Percentiles rank a stretch among this genome's conserved stretches.
phyloP scores from a whole-genome alignment of 106 monocot genomes.

The Amphibolis antarctica region DNA sequence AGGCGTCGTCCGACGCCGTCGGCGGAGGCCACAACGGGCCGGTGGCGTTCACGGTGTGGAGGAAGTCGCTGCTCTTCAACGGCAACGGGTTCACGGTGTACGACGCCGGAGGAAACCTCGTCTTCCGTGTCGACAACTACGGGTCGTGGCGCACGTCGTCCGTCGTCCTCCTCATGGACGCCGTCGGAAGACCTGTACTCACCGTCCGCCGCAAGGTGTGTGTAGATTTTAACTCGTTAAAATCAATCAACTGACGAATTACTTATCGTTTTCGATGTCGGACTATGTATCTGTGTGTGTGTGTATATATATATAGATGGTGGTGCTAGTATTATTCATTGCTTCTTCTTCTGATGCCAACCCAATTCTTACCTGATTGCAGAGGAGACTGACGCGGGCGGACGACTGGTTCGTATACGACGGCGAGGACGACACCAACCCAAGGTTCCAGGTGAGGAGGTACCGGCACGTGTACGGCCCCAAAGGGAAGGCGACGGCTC shows the following conservation, averaged over 20 bases:
- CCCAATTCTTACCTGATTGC: background rate
- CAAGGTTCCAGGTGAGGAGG: conserved; percentile 40
- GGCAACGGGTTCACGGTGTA: conserved; percentile 16
- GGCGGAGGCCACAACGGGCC: background rate
- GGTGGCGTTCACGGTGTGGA: conserved; percentile 12
- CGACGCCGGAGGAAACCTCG: conserved; percentile 9
- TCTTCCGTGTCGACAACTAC: conserved; percentile 2
- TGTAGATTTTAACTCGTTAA: background rate
- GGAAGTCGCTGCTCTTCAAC: conserved; percentile 20
- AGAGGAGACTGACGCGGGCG: conserved; percentile 49
- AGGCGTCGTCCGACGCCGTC: background rate
- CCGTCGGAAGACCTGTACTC: conserved; percentile 7
- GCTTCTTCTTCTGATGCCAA: background rate
- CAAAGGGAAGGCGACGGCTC: conserved; percentile 21
- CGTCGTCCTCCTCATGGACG: conserved; percentile 18
- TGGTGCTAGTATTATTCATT: too few relatives aligned
- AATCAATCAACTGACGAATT: background rate
- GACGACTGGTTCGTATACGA: conserved; percentile 46
- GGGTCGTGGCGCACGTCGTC: background rate
- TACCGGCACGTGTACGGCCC: conserved; percentile 19
- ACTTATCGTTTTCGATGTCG: background rate
- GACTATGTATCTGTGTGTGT: too few relatives aligned
- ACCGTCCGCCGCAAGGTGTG: conserved; percentile 11
- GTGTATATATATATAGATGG: too few relatives aligned
- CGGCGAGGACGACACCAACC: conserved; percentile 31